Percentiles rank a stretch among this genome's conserved stretches.
Evolutionary conservation across 176 grass and related monocot genomes (phyloP).

Genomic region (Puya raimondii): DNA sequence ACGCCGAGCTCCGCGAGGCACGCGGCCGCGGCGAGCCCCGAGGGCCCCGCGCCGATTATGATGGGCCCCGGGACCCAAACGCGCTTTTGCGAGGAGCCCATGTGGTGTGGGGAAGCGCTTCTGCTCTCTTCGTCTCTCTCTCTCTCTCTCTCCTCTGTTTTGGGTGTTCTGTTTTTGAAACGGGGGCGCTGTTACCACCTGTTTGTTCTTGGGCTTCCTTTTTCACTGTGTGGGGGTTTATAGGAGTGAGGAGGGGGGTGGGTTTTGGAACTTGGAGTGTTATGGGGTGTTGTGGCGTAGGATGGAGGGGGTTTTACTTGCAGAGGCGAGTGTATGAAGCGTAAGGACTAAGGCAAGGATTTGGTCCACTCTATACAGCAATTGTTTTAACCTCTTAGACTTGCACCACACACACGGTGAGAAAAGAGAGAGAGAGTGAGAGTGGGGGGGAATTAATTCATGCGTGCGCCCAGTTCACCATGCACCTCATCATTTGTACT

Average conservation of each 20-base stretch:
- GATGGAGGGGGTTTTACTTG: conserved; percentile 6
- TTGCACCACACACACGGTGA: too few relatives aligned
- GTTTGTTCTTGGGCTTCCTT: neutral
- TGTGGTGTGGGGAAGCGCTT: conserved; percentile 20
- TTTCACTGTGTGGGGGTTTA: conserved; percentile 19
- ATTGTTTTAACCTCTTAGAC: neutral
- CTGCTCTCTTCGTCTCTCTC: neutral
- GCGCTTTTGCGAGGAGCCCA: conserved; percentile 2
- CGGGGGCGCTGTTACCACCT: neutral
- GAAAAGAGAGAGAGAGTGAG: conserved; percentile 8
- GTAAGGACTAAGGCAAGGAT: conserved; percentile 20
- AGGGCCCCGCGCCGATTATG: conserved; percentile 83
- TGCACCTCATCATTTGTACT: too few relatives aligned
- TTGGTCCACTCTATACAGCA: neutral
- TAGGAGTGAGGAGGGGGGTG: conserved; percentile 14
- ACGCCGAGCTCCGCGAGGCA: conserved; percentile 68
- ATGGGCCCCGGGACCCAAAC: conserved; percentile 50
- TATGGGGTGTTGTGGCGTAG: conserved; percentile 12
- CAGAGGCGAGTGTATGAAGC: conserved; percentile 9
- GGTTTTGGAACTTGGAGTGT: conserved; percentile 28
- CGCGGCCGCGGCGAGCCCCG: conserved; percentile 63
- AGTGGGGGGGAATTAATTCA: neutral
- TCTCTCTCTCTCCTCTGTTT: too few relatives aligned
- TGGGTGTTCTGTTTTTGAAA: too few relatives aligned
- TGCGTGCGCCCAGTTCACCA: neutral